Base-by-base conservation (phyloP, 164 flowering plant genomes). In the Annona squamosa region DNA sequence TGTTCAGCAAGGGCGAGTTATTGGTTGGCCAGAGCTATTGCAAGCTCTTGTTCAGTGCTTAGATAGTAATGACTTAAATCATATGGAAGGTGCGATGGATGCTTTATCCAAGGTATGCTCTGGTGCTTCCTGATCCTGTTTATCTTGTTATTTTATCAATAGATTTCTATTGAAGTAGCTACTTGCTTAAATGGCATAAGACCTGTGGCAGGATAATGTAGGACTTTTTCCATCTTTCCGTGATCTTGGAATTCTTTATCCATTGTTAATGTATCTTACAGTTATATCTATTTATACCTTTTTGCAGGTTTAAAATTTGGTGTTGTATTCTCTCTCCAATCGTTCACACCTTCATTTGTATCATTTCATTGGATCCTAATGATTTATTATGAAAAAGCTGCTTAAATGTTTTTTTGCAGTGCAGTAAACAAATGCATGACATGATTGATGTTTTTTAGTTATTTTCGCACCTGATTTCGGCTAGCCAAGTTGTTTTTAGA, bases 71-170 rank as follows among this genome's bases (percentile, higher is more conserved):
- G 94, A 91, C 67, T 70, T 84, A 26, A 93, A 87, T 86, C 97
- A 88, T 72, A 91, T 90, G 97, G 99, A 96, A 84, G 99, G 99
- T 79, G 99, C 97, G 44, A 92, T 96, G 99, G 99, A 93, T 88
- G 97, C 99, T 77, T 84, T 96, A 74, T 96, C 93, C 63, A 96
- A 96, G 98, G 99, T 92, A 80, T 48, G 72, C 3, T 26, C 65
- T 47, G 17, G 47, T 16, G 42, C 18, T 9, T 62, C 10, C n/a
- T 6, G 44, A 72, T 72, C 42, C 37, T 26, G 7, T 71, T 52
- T 16, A 71, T 4, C 44, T 45, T 71, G 37, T 65, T 65, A 5
- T 37, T 42, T 65, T 13, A 1, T 65, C 16, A 52, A 26, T 26
- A 26, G 7, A 52, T 52, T 7, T 52, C 1, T 52, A 3, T 52